Conservation (phyloP, 2,329 filamentous ascomycete genomes). For the Pseudogymnoascus sp. region DNA sequence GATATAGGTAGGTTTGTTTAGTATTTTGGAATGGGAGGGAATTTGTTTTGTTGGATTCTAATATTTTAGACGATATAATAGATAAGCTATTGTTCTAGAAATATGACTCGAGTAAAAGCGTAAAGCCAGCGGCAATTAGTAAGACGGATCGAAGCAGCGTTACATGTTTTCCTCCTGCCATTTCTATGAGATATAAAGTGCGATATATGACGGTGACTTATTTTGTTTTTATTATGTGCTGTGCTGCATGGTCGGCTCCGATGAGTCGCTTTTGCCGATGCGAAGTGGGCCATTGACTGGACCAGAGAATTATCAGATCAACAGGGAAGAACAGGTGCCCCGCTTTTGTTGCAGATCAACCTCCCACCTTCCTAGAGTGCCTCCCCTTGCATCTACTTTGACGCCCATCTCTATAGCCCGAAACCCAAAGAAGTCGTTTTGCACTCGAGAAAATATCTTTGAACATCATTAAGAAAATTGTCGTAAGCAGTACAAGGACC, state of each 20-base stretch:
- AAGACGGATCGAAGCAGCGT: no score
- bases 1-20: not conserved
- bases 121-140: no score
- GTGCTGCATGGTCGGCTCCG: not conserved
- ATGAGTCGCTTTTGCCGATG: not conserved
- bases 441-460: not conserved
- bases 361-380: slow-evolving; percentile 6
- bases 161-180: not conserved
- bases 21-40: not conserved
- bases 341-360: not conserved
- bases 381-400: not conserved
- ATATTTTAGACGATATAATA: not conserved
- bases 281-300: not conserved
- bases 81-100: no score
- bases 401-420: not conserved
- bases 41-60: not conserved
- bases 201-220: not conserved
- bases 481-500: not conserved
- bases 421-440: not conserved
- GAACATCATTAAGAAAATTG: not conserved
- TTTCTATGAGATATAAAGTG: not conserved
- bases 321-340: not conserved
- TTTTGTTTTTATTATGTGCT: slow-evolving; percentile 1
- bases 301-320: slow-evolving; percentile 8
- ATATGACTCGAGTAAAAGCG: no score